Percentiles rank a stretch among this genome's conserved stretches.
phyloP scores from a whole-genome alignment of 2,329 filamentous ascomycete genomes.

The Arthrobotrys iridis region DNA sequence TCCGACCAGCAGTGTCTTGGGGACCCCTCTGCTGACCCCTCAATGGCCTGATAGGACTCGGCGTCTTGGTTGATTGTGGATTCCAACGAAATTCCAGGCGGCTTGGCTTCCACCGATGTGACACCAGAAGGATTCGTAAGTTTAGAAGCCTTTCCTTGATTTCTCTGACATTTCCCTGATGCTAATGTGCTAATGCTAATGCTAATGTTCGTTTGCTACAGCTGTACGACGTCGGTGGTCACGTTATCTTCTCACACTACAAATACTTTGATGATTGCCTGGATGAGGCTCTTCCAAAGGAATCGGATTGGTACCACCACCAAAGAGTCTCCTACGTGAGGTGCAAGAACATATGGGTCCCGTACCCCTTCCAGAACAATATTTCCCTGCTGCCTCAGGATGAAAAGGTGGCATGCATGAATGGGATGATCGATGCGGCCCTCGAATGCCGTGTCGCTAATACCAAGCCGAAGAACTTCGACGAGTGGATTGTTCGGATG shows the following conservation, averaged over 20 bases:
- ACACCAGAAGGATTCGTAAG: conserved; percentile 97
- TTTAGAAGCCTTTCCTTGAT: conserved; percentile 60
- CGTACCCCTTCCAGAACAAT: conserved; percentile 99
- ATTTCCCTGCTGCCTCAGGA: conserved; percentile 98
- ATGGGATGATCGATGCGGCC: conserved; percentile 94
- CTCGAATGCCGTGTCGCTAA: conserved; percentile 84
- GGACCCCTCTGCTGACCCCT: conserved; percentile 2
- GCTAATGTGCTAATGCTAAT: no score
- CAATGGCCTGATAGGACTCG: conserved; percentile 71
- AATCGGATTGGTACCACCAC: conserved; percentile 96
- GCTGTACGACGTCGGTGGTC: conserved; percentile 98
- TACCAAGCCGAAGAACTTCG: conserved; percentile 94
- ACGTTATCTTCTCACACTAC: conserved; percentile 99
- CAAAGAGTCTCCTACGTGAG: conserved; percentile 99
- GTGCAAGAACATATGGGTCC: conserved; percentile 95
- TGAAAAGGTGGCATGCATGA: conserved; percentile 92
- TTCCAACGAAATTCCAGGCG: conserved; percentile 88
- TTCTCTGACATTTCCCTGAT: no score
- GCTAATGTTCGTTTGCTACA: conserved; percentile 61
- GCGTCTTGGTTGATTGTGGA: conserved; percentile 97
- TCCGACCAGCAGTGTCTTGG: not conserved
- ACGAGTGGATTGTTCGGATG: conserved; percentile 96
- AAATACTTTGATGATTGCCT: conserved; percentile 99
- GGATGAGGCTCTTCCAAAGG: conserved; percentile 92
- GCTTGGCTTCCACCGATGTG: conserved; percentile 92